Percentiles rank a stretch among this genome's conserved stretches.
Conservation (phyloP, 495 filamentous ascomycete genomes). For the Neurospora sp. region DNA sequence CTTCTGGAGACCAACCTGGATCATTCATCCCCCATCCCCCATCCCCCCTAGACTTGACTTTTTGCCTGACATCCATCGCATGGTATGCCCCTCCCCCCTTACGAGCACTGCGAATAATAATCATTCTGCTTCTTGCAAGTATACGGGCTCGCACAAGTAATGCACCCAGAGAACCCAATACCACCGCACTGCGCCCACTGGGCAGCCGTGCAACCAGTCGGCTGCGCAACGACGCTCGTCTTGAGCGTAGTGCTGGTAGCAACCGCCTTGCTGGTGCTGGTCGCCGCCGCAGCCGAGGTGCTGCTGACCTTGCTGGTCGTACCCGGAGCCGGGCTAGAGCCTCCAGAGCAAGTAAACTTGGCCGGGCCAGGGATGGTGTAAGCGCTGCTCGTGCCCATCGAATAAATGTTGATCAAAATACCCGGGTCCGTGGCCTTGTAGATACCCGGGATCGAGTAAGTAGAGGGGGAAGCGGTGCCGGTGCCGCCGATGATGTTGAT, state of each 20-base stretch:
- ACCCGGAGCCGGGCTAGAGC: constrained; percentile 12
- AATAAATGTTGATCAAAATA: constrained; percentile 31
- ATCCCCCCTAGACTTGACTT: neutral
- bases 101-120: constrained; percentile 37
- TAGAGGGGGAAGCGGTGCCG: constrained; percentile 23
- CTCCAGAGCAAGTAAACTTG: constrained; percentile 19
- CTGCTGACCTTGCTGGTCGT: constrained; percentile 13
- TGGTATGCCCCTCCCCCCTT: neutral
- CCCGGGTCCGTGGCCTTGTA: constrained; percentile 33
- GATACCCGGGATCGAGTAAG: constrained; percentile 35
- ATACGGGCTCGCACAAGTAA: constrained; percentile 29
- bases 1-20: neutral
- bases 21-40: neutral
- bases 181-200: constrained; percentile 44
- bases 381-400: constrained; percentile 16
- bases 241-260: constrained; percentile 14
- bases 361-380: constrained; percentile 28
- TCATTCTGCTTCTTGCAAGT: constrained; percentile 33
- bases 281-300: constrained; percentile 15
- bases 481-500: constrained; percentile 36
- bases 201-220: constrained; percentile 18
- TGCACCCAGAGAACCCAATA: constrained; percentile 36
- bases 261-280: constrained; percentile 12
- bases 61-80: neutral
- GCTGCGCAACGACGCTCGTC: neutral